Evolutionary conservation across 164 flowering plant species (phyloP), one percentile per base, ranked within the genome.

Genomic region (Sedum album): DNA sequence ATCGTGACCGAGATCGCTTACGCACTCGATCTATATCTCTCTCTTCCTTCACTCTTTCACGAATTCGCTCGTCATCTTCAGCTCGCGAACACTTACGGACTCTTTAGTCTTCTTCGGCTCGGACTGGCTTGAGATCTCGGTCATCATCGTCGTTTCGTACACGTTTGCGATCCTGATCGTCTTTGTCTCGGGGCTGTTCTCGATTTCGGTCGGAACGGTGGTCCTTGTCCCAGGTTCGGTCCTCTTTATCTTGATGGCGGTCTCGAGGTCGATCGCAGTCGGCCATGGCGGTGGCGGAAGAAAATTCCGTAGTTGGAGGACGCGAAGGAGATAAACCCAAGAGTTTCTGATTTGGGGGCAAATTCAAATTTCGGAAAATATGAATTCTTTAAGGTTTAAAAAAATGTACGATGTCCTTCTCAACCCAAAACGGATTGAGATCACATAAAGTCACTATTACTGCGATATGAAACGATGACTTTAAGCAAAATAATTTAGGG

Each of bases 1-100:
- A 80, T 0, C n/a, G n/a, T n/a, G n/a, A n/a, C n/a, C 79, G 66
- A 17, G 73, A 78, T 0, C 82, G 74, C 8, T 79, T 82, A 0
- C 73, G 53, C 62, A 76, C 73, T 13, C 78, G 70, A n/a, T 53
- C 75, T 1, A 74, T 69, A 20, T 75, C 80, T 1, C 80, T 44
- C 2, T 44, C 48, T 17, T 44, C 48, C 17, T 44, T 44, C 10
- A 44, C 48, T 44, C 48, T 44, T 35, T 35, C 38, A 7, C 38
- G 39, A 38, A 48, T 65, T 6, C 73, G 65, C 30, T 71, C 73
- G 1, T 70, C 76, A 2, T 78, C 55, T 13, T 53, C 75, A 0
- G 73, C 82, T 7, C 78, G 42, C 25, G 65, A 57, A 0, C 73
- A 65, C 30, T 71, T 71, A 9, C 79, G 49, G 8, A 72, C 74